Base-by-base conservation (phyloP, 192 early-diverging fungal species). In the Thamnidium elegans region DNA sequence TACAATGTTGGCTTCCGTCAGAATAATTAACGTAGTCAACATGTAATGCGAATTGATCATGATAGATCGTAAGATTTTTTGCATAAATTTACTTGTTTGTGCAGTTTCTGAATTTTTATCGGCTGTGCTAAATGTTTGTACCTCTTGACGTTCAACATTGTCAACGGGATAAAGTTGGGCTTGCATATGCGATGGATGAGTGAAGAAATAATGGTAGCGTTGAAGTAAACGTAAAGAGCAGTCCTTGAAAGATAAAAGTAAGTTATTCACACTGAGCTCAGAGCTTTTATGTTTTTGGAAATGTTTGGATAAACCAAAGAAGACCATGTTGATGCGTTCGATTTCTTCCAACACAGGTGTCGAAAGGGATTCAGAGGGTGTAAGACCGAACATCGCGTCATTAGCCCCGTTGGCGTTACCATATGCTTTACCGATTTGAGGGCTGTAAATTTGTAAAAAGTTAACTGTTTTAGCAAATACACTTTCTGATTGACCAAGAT, bases 281-380 rank as follows among this genome's bases (percentile, higher is more conserved):
- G 36, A 6, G 9, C 9, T 39, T 32, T 34, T 55, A 20, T 60
- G 32, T 30, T 5, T 31, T 47, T 26, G 46, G 26, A 15, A 52
- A 46, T 30, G 61, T 62, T 79, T 72, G 1, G 83, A 69, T 13
- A 85, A 61, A 23, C 78, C 64, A 54, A 78, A 81, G 32, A 85
- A 74, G 44, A 85, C 59, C 69, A 79, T 79, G 17, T 77, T 81
- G 14, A 77, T 81, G 15, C 78, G 50, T 51, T 83, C 77, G 51
- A 85, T 75, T 47, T 85, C 83, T 51, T 79, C 77, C 32, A 85
- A 36, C 14, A 76, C 66, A 44, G 74, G 72, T 20, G 73, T 75
- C 1, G 78, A 71, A 19, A 85, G 58, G 5, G 63, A 62, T 39
- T 63, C 58, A 6, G 63, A 46, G 14, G 63, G 47, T n/a, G 46